phyloP scores from a whole-genome alignment of 192 early-diverging fungal species.

The Dimargaris cristalligena region DNA sequence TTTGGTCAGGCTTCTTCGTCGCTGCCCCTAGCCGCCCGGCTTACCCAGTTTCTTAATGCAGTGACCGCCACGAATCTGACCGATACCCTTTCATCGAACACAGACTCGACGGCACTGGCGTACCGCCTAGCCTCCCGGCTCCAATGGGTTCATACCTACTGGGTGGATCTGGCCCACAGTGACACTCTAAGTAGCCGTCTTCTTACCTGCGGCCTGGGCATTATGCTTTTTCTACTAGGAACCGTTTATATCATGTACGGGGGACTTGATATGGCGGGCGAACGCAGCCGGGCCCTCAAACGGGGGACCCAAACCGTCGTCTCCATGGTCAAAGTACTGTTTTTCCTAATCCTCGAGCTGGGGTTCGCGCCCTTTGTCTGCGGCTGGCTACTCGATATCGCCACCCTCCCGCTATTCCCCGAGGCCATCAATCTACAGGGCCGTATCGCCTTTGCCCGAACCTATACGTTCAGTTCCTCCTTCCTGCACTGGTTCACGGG shows the following conservation, averaged over 20 bases:
- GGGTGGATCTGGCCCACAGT: conserved; percentile 11
- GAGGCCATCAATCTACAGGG: conserved; percentile 29
- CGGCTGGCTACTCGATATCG: conserved; percentile 69
- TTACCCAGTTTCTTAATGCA: no score
- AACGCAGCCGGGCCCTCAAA: conserved; percentile 16
- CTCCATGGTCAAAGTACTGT: conserved; percentile 42
- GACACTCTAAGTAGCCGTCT: conserved; percentile 21
- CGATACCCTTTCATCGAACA: no score
- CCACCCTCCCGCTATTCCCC: conserved; percentile 60
- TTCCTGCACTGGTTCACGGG: conserved; percentile 87
- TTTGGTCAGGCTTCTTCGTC: no score
- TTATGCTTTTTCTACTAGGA: conserved; percentile 26
- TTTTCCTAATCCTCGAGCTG: conserved; percentile 81
- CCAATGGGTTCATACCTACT: background rate
- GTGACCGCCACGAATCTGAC: no score
- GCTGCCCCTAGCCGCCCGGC: no score
- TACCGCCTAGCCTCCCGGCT: background rate
- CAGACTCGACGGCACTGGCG: background rate
- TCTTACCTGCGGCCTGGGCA: conserved; percentile 22
- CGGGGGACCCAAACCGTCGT: conserved; percentile 19
- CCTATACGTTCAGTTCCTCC: conserved; percentile 43
- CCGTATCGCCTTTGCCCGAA: conserved; percentile 38
- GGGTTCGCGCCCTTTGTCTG: conserved; percentile 73
- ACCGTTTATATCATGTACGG: conserved; percentile 44
- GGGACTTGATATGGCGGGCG: conserved; percentile 15